phyloP scores from a whole-genome alignment of 331 rosid genomes.

The Pyracantha coccinea region DNA sequence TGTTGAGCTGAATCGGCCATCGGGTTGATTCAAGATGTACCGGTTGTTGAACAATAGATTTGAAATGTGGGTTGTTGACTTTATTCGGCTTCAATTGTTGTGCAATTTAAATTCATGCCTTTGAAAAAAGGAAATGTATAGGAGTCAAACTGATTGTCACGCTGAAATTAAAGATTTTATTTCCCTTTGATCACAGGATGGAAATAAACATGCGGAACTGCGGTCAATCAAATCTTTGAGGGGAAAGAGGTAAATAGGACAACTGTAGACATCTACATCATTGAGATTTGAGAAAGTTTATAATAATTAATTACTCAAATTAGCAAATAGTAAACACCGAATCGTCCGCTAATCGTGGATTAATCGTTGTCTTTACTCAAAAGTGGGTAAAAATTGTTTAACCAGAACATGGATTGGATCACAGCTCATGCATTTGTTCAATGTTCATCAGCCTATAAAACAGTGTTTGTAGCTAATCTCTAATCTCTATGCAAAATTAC shows the following conservation, averaged over 20 bases:
- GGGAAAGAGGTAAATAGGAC: background rate
- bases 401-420: slow-evolving; percentile 34
- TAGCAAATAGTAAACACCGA: slow-evolving; percentile 1
- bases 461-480: background rate
- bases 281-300: slow-evolving; percentile 3
- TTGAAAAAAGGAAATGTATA: background rate
- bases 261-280: slow-evolving; percentile 15
- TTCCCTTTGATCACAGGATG: background rate
- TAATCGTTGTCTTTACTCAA: slow-evolving; percentile 16
- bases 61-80: slow-evolving; percentile 9
- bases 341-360: slow-evolving; percentile 55
- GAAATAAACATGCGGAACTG: slow-evolving; percentile 3
- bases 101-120: background rate
- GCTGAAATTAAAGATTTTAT: background rate
- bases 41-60: slow-evolving; percentile 17
- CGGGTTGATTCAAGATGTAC: background rate
- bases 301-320: background rate
- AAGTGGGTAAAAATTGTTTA: slow-evolving; percentile 17
- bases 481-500: background rate
- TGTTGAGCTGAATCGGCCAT: slow-evolving; percentile 29
- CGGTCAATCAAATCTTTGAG: background rate
- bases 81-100: background rate
- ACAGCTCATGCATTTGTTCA: slow-evolving; percentile 38
- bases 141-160: background rate
- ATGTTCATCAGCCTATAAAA: background rate